Percentiles rank a stretch among this genome's conserved stretches.
Evolutionary conservation across 208 protist species (phyloP).

Genomic region (Trypanosoma boissoni): DNA sequence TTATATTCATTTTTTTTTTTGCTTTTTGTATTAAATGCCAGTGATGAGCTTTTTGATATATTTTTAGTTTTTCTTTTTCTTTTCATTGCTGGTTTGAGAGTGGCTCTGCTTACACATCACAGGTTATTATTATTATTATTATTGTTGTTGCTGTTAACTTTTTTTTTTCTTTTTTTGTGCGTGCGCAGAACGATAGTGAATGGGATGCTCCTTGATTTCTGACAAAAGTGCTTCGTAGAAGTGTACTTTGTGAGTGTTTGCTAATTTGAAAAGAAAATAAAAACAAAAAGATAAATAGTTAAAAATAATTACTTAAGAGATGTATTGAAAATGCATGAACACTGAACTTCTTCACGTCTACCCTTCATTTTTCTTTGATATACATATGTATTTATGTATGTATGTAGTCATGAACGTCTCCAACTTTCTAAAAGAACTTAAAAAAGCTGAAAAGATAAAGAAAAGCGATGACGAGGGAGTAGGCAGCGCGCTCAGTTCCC

Average conservation of each 20-base stretch:
- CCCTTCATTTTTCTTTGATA: neutral
- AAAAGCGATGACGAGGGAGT: neutral
- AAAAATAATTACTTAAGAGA: too few species aligned
- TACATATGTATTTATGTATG: neutral
- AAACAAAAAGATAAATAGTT: too few species aligned
- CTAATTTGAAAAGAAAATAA: too few species aligned
- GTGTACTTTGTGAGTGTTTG: neutral
- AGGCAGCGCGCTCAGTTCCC: neutral
- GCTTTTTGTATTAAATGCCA: neutral
- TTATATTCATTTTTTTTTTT: constrained; percentile 3
- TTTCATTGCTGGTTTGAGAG: neutral
- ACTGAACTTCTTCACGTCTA: neutral
- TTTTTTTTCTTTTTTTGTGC: constrained; percentile 15
- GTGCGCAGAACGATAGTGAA: too few species aligned
- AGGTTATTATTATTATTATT: constrained; percentile 11
- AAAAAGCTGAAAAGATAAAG: constrained; percentile 19
- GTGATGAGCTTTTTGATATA: too few species aligned
- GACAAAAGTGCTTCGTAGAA: too few species aligned
- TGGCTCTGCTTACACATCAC: constrained; percentile 5
- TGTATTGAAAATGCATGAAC: too few species aligned
- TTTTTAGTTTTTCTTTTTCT: constrained; percentile 11
- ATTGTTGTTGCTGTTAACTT: neutral
- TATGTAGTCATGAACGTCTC: constrained; percentile 58
- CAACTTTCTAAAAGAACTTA: constrained; percentile 71
- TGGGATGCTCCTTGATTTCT: too few species aligned